Conservation (phyloP, 352 stramenopile genomes). For the Phytophthora constricta region DNA sequence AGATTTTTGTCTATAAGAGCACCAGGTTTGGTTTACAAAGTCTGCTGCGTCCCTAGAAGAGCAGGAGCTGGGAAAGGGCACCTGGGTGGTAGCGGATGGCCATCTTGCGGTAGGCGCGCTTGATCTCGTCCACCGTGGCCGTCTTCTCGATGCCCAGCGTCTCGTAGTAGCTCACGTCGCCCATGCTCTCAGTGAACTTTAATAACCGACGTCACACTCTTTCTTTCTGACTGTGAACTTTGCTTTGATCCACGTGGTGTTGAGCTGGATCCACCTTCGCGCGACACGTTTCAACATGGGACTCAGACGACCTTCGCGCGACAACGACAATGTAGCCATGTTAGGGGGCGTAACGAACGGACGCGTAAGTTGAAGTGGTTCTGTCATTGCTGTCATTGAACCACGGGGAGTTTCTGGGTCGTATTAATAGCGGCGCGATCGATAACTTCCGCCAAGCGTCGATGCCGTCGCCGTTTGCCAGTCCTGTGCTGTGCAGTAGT, state of each 20-base stretch:
- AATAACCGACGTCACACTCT: background rate
- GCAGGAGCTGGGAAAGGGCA: conserved; percentile 28
- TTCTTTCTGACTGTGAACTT: background rate
- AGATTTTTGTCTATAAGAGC: conserved; percentile 84
- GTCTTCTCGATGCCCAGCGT: conserved; percentile 75
- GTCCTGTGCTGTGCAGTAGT: background rate
- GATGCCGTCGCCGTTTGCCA: background rate
- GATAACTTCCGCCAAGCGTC: background rate
- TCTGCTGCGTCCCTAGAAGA: background rate
- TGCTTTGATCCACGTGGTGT: background rate
- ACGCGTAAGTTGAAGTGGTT: background rate
- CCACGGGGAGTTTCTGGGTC: background rate
- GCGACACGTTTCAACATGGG: too few relatives aligned
- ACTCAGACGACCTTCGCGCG: background rate
- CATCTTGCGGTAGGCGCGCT: conserved; percentile 87
- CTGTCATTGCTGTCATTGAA: too few relatives aligned
- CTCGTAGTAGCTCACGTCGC: conserved; percentile 73
- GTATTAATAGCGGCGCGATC: conserved; percentile 16
- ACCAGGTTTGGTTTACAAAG: background rate
- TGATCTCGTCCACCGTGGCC: conserved; percentile 82
- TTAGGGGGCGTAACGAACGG: background rate
- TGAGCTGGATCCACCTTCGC: conserved; percentile 3
- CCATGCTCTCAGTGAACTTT: conserved; percentile 40
- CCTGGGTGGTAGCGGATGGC: conserved; percentile 90
- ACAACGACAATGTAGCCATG: conserved; percentile 2